phyloP scores from a whole-genome alignment of 495 filamentous ascomycete species.

The Cairneyella variabilis region DNA sequence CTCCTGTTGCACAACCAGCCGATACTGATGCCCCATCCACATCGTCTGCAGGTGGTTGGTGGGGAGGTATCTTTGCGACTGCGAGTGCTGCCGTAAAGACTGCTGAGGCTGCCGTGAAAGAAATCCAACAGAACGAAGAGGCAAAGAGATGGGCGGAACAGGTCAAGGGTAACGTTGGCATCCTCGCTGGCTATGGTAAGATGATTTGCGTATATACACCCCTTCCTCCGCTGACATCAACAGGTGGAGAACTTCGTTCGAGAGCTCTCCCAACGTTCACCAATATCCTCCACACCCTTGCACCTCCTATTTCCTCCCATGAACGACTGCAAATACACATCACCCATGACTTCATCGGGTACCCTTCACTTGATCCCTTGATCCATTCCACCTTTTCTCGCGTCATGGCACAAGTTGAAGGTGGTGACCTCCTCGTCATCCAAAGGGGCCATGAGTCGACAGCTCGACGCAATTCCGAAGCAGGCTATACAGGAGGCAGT shows the following conservation, averaged over 20 bases:
- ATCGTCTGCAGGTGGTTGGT: conserved; percentile 66
- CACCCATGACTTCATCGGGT: conserved; percentile 90
- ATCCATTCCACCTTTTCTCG: conserved; percentile 91
- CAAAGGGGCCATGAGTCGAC: conserved; percentile 77
- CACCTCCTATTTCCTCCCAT: conserved; percentile 94
- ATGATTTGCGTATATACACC: conserved; percentile 4
- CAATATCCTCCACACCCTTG: conserved; percentile 87
- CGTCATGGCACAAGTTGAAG: conserved; percentile 98
- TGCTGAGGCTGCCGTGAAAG: conserved; percentile 88
- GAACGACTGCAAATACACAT: conserved; percentile 98
- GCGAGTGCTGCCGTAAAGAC: conserved; percentile 85
- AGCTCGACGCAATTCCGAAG: conserved; percentile 57
- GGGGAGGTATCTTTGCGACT: conserved; percentile 77
- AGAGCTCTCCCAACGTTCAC: conserved; percentile 93
- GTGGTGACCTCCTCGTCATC: conserved; percentile 93
- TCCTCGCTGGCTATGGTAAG: conserved; percentile 74
- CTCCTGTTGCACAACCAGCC: conserved; percentile 20
- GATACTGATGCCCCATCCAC: conserved; percentile 11
- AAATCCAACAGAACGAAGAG: conserved; percentile 94
- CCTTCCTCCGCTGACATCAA: conserved; percentile 9
- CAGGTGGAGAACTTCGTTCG: conserved; percentile 85
- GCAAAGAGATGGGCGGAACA: conserved; percentile 94
- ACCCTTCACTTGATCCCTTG: conserved; percentile 90
- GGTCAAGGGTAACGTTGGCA: conserved; percentile 86
- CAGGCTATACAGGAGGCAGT: conserved; percentile 52